Base-by-base conservation (phyloP, 306 rosid species). In the Abrus precatorius region DNA sequence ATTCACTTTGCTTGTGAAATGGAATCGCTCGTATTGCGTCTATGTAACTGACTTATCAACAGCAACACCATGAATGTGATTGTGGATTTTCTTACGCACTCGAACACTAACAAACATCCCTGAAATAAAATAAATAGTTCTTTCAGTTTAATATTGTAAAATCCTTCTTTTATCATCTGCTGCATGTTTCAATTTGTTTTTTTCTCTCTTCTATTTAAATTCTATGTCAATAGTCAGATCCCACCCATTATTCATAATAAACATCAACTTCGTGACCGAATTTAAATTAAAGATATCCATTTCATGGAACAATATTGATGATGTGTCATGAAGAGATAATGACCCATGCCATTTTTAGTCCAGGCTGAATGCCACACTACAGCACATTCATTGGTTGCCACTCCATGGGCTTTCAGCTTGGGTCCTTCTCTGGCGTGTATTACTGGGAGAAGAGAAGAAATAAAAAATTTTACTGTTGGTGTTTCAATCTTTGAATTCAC, bases 1-100 rank as follows among this genome's bases (percentile, higher is more conserved):
- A 69, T 49, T 74, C 72, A 74, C 82, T 84, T 70, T 79, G 74
- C 75, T 60, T 27, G 69, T 88, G 97, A 92, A 87, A 92, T 78
- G 93, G 86, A 87, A 77, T 89, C 81, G 94, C 90, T 90, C 94
- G 83, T 92, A 92, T 92, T 82, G 79, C 62, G 73, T 69, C 67
- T 3, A 64, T 84, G 86, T 85, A 77, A 77, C 85, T 86, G 79
- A 90, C 93, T 92, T 92, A 92, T 92, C 92, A 88, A 81, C 83
- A 81, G 74, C 62, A 79, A 77, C 84, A 62, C 71, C 85, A 68
- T 74, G 41, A 59, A 77, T 64, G 48, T 44, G 79, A 78, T 36
- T 62, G 67, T 76, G 78, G 79, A 70, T 84, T 84, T 79, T 86
- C 84, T 85, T 76, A 84, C 87, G 91, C 87, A 84, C 38, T 81